Conservation (phyloP, 345 rosid genomes). For the Ceriops zippeliana region DNA sequence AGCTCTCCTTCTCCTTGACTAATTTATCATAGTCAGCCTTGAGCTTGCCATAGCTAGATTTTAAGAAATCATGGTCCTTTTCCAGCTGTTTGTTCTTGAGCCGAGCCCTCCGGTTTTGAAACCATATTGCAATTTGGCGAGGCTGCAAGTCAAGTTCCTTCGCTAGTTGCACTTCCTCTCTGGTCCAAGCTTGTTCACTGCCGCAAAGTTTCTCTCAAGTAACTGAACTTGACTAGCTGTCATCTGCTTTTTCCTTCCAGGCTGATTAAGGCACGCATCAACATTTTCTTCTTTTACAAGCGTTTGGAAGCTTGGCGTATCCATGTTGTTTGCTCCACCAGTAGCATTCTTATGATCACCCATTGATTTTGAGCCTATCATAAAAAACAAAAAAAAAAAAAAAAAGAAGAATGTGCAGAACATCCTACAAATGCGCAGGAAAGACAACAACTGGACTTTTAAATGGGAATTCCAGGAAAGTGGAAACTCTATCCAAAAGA, state of each 20-base stretch:
- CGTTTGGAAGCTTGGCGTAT: conserved; percentile 19
- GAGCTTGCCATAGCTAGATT: conserved; percentile 50
- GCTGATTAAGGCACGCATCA: conserved; percentile 25
- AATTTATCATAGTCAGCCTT: conserved; percentile 53
- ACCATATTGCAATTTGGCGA: conserved; percentile 80
- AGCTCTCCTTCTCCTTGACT: conserved; percentile 39
- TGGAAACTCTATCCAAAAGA: too few relatives aligned
- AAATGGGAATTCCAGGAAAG: too few relatives aligned
- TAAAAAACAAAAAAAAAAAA: too few relatives aligned
- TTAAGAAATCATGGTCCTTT: conserved; percentile 48
- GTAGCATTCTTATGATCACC: conserved; percentile 24
- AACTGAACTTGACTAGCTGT: conserved; percentile 49
- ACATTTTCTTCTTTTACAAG: conserved; percentile 38
- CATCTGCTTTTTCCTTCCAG: conserved; percentile 62
- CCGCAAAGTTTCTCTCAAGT: conserved; percentile 65
- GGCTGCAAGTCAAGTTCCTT: conserved; percentile 71
- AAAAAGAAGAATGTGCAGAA: too few relatives aligned
- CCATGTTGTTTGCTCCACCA: conserved; percentile 20
- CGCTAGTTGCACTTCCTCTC: conserved; percentile 66
- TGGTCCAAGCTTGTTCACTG: conserved; percentile 72
- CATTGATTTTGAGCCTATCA: conserved; percentile 32
- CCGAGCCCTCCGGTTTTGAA: conserved; percentile 74
- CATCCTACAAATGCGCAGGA: too few relatives aligned
- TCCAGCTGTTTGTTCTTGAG: conserved; percentile 69
- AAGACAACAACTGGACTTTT: too few relatives aligned